These are phyloP conservation scores for Canariomyces notabilis DNA, from an alignment of 2,329 filamentous ascomycete genomes.

Conservation along the genomic window DNA sequence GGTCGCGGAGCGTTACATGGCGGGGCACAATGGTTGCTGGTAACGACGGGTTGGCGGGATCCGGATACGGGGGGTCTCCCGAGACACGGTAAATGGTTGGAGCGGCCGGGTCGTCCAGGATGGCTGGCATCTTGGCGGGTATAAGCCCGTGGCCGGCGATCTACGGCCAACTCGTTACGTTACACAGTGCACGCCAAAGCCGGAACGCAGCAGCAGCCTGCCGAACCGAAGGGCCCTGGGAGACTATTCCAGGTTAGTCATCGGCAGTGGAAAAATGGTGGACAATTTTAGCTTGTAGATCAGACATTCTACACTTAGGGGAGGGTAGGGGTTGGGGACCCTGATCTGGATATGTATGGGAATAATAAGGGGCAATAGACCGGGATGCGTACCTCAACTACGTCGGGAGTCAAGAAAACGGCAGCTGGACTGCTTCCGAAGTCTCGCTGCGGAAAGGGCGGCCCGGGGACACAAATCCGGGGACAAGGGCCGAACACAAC, in stretches of 20 bases:
- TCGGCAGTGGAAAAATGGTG: not conserved
- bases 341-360: not conserved
- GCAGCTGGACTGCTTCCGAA: not conserved
- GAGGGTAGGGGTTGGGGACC: too few species aligned
- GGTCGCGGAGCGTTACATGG: slow-evolving; percentile 77
- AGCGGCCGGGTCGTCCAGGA: slow-evolving; percentile 70
- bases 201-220: not conserved
- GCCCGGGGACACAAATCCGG: not conserved
- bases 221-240: not conserved
- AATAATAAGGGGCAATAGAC: not conserved
- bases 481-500: not conserved
- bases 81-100: slow-evolving; percentile 66
- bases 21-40: slow-evolving; percentile 65
- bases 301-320: not conserved
- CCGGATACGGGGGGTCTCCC: slow-evolving; percentile 60
- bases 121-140: slow-evolving; percentile 60
- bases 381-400: not conserved
- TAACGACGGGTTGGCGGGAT: slow-evolving; percentile 56
- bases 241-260: not conserved
- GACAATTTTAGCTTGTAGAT: not conserved
- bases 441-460: not conserved
- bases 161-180: not conserved
- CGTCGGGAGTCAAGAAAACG: not conserved
- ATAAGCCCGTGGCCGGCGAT: slow-evolving; percentile 1
- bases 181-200: not conserved